phyloP scores from a whole-genome alignment of 2,329 filamentous ascomycete genomes.

The Alternaria panax region DNA sequence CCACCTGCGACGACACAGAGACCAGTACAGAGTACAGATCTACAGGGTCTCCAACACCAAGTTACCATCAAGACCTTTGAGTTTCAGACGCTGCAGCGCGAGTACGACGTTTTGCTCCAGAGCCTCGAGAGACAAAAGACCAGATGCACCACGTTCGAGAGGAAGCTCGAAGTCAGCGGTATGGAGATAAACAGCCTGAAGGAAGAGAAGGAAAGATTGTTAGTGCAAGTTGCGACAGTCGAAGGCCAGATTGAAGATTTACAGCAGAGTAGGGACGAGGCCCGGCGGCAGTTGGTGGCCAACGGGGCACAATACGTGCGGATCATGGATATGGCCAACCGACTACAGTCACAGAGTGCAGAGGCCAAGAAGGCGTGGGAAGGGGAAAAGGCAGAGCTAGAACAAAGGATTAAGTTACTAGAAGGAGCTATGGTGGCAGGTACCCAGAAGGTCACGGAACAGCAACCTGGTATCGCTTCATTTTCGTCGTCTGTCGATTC shows the following conservation, averaged over 20 bases:
- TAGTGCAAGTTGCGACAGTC: constrained; percentile 56
- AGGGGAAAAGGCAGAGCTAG: constrained; percentile 49
- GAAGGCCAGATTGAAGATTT: constrained; percentile 60
- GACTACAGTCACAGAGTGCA: constrained; percentile 54
- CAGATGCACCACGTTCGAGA: constrained; percentile 59
- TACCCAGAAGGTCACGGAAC: constrained; percentile 6
- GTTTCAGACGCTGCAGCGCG: constrained; percentile 61
- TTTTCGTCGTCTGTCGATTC: not conserved
- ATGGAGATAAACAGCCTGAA: constrained; percentile 58
- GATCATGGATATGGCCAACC: constrained; percentile 60
- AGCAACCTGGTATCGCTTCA: not conserved
- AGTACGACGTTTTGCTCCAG: constrained; percentile 61
- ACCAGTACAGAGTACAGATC: constrained; percentile 51
- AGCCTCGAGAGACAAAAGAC: constrained; percentile 60
- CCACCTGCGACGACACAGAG: constrained; percentile 31
- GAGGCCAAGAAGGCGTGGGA: constrained; percentile 55
- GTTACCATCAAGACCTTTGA: constrained; percentile 62
- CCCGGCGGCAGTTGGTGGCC: constrained; percentile 50
- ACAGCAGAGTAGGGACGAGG: constrained; percentile 57
- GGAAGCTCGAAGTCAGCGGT: constrained; percentile 49
- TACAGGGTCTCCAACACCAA: constrained; percentile 61
- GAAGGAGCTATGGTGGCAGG: constrained; percentile 45
- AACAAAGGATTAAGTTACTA: constrained; percentile 46
- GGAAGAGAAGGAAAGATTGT: constrained; percentile 59
- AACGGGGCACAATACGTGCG: constrained; percentile 60